Evolutionary conservation across 164 flowering plant species (phyloP), one percentile per base, ranked within the genome.

Genomic region (Vitis rotundifolia): DNA sequence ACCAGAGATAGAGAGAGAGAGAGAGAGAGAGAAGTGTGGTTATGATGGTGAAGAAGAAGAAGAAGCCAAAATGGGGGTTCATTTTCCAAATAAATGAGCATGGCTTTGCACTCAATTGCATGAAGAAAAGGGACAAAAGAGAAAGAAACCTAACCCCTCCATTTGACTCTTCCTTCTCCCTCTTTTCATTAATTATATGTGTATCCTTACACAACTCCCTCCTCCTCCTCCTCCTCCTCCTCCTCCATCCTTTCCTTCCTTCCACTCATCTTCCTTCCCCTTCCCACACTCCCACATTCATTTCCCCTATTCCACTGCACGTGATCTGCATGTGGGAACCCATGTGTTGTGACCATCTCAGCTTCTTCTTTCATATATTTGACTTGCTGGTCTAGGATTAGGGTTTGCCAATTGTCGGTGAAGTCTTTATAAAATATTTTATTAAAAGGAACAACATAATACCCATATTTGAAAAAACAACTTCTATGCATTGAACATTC

Each of bases 11-110:
- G 49, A 26, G 6, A 44, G 61, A 66, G 58, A 70, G 57, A 28
- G 49, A 37, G 63, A 1, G 57, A 9, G 44, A 12, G 31, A 44
- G 6, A 19, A 51, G 44, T 37, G 44, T 61, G 66, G 66, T 69
- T 66, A 70, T 69, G 66, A 56, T 68, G 68, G 64, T 37, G 73
- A 63, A 63, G 68, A 50, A 31, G 76, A 72, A 59, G 76, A 81
- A 68, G 78, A 78, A 49, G 78, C 75, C 79, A 80, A 84, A 79
- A 65, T 61, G 77, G 75, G 57, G 69, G 12, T 78, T 73, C 78
- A 66, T 70, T 76, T 74, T 81, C 76, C 77, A 78, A 76, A 78
- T 81, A 74, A 74, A 76, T 73, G 84, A 76, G 80, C 70, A 71
- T 71, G 67, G 75, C 56, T 61, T 63, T 76, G 28, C 69, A 80